Percentiles rank a stretch among this genome's conserved stretches.
Conservation (phyloP, 75 land plant genomes). For the Cupressus sempervirens region DNA sequence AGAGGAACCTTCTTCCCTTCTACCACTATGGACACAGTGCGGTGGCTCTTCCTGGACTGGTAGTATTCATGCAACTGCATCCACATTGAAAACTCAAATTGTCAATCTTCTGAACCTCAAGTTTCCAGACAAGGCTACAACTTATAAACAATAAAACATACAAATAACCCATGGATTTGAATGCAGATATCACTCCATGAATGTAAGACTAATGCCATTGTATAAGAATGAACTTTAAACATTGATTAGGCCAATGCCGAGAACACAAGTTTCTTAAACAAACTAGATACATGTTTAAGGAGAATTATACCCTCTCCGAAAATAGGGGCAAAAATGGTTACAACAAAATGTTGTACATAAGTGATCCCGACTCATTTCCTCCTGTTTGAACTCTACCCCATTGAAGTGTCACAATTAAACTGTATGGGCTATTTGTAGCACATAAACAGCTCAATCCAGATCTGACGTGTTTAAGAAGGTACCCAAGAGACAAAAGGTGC, state of each 20-base stretch:
- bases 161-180: not conserved
- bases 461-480: not conserved
- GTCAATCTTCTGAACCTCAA: not conserved
- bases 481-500: not conserved
- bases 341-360: not conserved
- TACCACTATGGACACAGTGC: conserved; percentile 25
- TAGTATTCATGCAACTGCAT: conserved; percentile 59
- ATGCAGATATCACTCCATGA: not conserved
- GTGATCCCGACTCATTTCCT: not conserved
- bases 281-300: not conserved
- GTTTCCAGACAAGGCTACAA: not conserved
- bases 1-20: conserved; percentile 49
- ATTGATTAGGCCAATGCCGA: not conserved
- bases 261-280: not conserved
- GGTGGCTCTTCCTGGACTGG: conserved; percentile 55
- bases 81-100: not conserved
- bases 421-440: not conserved
- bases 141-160: not conserved
- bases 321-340: not conserved
- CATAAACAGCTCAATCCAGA: not conserved
- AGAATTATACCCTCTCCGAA: not conserved
- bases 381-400: not conserved
- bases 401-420: not conserved
- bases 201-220: not conserved
- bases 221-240: not conserved